Evolutionary conservation across 2,329 filamentous ascomycete genomes (phyloP), one percentile per base, ranked within the genome.

Genomic region (Fusarium subglutinans): DNA sequence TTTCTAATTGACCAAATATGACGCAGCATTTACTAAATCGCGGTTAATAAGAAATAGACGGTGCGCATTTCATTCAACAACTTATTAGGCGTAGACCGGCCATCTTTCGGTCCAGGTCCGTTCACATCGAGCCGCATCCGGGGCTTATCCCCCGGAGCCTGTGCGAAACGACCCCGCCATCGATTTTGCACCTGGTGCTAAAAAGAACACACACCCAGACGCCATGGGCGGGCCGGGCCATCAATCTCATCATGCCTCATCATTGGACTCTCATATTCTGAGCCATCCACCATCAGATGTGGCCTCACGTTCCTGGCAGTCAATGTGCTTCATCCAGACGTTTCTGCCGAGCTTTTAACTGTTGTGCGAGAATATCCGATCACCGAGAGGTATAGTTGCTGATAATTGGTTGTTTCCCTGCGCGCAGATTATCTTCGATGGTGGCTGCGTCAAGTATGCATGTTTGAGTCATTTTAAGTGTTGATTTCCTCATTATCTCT

Each of bases 221-320:
- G 54, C 62, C 62, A 55, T 70, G 72, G 68, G 43, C 72, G 69
- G 68, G 68, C 68, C 67, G 55, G 69, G 63, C 72, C 72, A 72
- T 69, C 30, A 35, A 35, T 51, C 30, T 51, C 62, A 62, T 61
- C 56, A 56, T 67, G 44, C 45, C 55, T 72, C 60, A 70, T 71
- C 57, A 63, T 74, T 45, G 51, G 56, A 40, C 62, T 41, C 48
- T 47, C 53, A 37, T 28, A 54, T 55, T 59, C 50, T 63, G 50
- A 76, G 63, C 76, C 73, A 78, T 70, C 76, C 74, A 78, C 55
- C 54, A 62, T 62, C 63, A 75, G 76, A 78, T 61, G 67, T 78
- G 75, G 64, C 68, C 69, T 50, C 74, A 68, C 67, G 61, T 61
- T 70, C 53, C 67, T 60, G 67, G 65, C 57, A 72, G 40, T 60